These are phyloP conservation scores for Striga hermonthica DNA, from an alignment of 305 asterid species.

Conservation along the genomic window DNA sequence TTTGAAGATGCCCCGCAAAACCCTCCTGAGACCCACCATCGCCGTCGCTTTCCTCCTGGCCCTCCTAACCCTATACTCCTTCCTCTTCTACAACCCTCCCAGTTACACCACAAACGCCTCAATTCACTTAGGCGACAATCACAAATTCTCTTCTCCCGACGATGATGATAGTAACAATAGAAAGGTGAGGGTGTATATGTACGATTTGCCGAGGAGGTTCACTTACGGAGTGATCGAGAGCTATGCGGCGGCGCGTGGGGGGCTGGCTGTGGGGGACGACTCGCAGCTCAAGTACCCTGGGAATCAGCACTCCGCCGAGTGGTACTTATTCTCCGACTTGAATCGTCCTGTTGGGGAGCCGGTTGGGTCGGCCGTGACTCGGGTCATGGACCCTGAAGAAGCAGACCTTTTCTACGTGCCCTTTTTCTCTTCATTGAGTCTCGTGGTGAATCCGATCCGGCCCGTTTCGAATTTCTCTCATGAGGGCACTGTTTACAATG, in stretches of 20 bases:
- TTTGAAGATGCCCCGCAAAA: slow-evolving; percentile 57
- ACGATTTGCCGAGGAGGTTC: slow-evolving; percentile 76
- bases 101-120: slow-evolving; percentile 26
- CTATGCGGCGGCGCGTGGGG: slow-evolving; percentile 80
- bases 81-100: slow-evolving; percentile 46
- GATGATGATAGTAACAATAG: background rate
- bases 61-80: slow-evolving; percentile 51
- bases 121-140: slow-evolving; percentile 7
- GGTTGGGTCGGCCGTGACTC: slow-evolving; percentile 42
- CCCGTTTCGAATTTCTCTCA: slow-evolving; percentile 36
- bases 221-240: slow-evolving; percentile 89
- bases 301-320: slow-evolving; percentile 92
- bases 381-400: slow-evolving; percentile 67
- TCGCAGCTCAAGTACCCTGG: slow-evolving; percentile 81
- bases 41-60: slow-evolving; percentile 45
- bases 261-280: slow-evolving; percentile 40
- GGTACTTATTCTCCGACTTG: slow-evolving; percentile 77
- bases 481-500: slow-evolving; percentile 48
- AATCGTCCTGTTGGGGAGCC: slow-evolving; percentile 44
- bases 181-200: slow-evolving; percentile 58
- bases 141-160: background rate
- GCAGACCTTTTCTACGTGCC: slow-evolving; percentile 92
- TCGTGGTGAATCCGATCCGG: slow-evolving; percentile 75
- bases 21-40: slow-evolving; percentile 54
- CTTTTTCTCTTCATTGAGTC: slow-evolving; percentile 86